Evolutionary conservation across 495 filamentous ascomycete species (phyloP), one percentile per base, ranked within the genome.

Genomic region (Aspergillus avenaceus): DNA sequence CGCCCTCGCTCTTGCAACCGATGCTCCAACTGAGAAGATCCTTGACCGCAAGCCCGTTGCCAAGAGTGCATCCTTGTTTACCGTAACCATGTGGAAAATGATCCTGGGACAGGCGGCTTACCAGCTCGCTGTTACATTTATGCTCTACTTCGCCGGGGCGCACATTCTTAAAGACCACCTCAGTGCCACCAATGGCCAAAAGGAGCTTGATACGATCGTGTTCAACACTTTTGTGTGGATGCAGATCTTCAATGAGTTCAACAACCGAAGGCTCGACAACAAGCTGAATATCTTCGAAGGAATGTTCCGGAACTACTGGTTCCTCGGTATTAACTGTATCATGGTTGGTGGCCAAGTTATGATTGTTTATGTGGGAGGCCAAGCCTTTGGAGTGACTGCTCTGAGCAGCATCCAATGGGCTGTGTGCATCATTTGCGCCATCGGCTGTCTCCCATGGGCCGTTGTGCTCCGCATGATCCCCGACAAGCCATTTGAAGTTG

Each of bases 211-310:
- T 36, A 90, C 87, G 1, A 74, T 95, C 37, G 85, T 96, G 5
- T 96, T 96, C 79, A 96, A 96, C 71, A 88, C 88, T 4, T 95
- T 95, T 45, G 90, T 95, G 14, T 95, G 90, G 90, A 93, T 95
- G 89, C 90, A 95, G 53, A 91, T 95, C 54, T 95, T 95, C 74
- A 95, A 95, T 66, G 85, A 92, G 63, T 92, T 90, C 81, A 95
- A 93, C 76, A 92, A 91, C 67, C 87, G 90, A 40, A 87, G 89
- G 19, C 74, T 95, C 18, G 90, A 95, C 66, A 95, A 95, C 69
- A 77, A 85, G 14, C 82, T 92, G 73, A 95, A 95, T 70, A 90
- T 95, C 38, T 89, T 95, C 59, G 88, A 91, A 64, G 88, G 88
- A 41, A 77, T 93, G 49, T 72, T 73, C 53, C 73, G 77, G 41